Evolutionary conservation across 1,139 yeast species (phyloP).

Genomic region (Maudiozyma humilis): DNA sequence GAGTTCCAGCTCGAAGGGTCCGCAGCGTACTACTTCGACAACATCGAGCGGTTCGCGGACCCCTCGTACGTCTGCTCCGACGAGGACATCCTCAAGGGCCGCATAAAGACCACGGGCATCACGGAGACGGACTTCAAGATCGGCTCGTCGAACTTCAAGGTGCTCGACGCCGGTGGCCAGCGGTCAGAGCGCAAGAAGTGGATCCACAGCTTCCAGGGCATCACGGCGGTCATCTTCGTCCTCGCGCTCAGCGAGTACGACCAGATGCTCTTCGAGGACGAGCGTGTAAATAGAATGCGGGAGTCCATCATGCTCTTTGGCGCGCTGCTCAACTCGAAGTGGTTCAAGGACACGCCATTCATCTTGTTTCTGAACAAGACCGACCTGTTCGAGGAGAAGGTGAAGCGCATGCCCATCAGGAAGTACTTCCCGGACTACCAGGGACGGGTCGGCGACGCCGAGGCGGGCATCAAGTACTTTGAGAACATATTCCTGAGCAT

Average conservation of each 20-base stretch:
- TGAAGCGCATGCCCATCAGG: conserved; percentile 53
- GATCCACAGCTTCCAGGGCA: conserved; percentile 93
- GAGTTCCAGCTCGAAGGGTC: conserved; percentile 79
- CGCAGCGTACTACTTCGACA: conserved; percentile 68
- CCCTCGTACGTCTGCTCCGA: conserved; percentile 65
- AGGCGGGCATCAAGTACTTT: conserved; percentile 58
- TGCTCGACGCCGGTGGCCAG: conserved; percentile 96
- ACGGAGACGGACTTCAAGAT: conserved; percentile 77
- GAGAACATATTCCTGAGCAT: conserved; percentile 54
- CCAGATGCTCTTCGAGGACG: conserved; percentile 85
- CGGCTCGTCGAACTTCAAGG: conserved; percentile 57
- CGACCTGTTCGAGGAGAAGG: conserved; percentile 69
- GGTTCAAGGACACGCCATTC: conserved; percentile 83
- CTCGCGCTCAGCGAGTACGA: conserved; percentile 89
- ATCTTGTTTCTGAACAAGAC: conserved; percentile 83
- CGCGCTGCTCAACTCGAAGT: conserved; percentile 72
- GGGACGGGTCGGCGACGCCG: conserved; percentile 55
- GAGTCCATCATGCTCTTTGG: conserved; percentile 83
- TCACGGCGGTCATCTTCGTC: conserved; percentile 85
- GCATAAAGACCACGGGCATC: conserved; percentile 93
- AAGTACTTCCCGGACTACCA: conserved; percentile 65
- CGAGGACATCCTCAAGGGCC: conserved; percentile 76
- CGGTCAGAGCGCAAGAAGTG: conserved; percentile 88
- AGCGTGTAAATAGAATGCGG: conserved; percentile 79
- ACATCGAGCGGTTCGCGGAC: conserved; percentile 54